Conservation (phyloP, 805 yeast species). For the Kuraishia cidri region DNA sequence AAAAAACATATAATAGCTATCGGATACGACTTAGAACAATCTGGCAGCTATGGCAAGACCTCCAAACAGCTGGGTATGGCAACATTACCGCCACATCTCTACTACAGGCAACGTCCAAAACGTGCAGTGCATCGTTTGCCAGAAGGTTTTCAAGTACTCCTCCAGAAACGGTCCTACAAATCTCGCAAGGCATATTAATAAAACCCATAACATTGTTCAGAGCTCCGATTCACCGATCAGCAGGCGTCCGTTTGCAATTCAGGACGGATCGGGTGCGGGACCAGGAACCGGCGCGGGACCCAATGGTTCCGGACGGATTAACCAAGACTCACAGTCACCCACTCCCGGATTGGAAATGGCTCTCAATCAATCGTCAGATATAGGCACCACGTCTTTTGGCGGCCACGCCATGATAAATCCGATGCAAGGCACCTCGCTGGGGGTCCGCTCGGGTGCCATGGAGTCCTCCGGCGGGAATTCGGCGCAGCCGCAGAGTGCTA, state of each 20-base stretch:
- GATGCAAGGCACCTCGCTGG: too few species aligned
- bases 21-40: too few species aligned
- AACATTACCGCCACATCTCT: conserved; percentile 18
- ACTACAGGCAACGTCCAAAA: conserved; percentile 11
- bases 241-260: conserved; percentile 2
- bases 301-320: not conserved
- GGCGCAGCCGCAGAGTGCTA: too few species aligned
- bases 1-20: too few species aligned
- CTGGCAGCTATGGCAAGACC: too few species aligned
- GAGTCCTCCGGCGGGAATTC: too few species aligned
- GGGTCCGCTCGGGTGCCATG: too few species aligned
- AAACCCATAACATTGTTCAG: conserved; percentile 14
- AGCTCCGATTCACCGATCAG: not conserved
- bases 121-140: conserved; percentile 19
- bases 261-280: conserved; percentile 1
- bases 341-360: not conserved
- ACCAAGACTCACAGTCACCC: not conserved
- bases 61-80: too few species aligned
- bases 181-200: conserved; percentile 19
- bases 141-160: conserved; percentile 17
- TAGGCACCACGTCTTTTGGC: too few species aligned
- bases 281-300: conserved; percentile 3
- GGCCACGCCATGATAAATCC: too few species aligned
- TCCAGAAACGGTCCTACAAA: conserved; percentile 25
- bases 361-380: conserved; percentile 1